Conservation (phyloP, 2,329 filamentous ascomycete genomes). For the Boeremia lycopersici region DNA sequence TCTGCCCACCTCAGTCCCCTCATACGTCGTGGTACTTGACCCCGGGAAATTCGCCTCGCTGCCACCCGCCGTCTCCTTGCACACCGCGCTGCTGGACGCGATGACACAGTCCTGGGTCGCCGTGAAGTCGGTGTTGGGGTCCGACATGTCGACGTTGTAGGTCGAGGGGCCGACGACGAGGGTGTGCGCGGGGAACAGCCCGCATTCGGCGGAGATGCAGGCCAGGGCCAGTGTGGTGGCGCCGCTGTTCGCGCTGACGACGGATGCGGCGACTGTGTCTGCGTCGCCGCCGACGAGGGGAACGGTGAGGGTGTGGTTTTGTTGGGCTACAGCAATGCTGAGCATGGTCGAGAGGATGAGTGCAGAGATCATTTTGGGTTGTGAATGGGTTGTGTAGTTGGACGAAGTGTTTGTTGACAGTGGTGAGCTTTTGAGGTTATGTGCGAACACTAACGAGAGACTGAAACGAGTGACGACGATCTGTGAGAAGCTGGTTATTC, state of each 20-base stretch:
- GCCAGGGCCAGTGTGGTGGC: slow-evolving; percentile 21
- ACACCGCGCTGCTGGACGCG: slow-evolving; percentile 20
- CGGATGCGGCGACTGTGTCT: slow-evolving; percentile 14
- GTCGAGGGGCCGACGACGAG: slow-evolving; percentile 27
- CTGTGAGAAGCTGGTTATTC: not conserved
- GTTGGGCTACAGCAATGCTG: slow-evolving; percentile 20
- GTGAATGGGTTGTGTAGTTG: not conserved
- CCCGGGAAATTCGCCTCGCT: slow-evolving; percentile 34
- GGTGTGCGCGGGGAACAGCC: slow-evolving; percentile 26
- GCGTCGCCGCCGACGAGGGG: slow-evolving; percentile 16
- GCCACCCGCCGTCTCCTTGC: slow-evolving; percentile 31
- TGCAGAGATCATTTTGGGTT: slow-evolving; percentile 10
- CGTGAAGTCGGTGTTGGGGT: slow-evolving; percentile 28
- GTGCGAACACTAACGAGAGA: not conserved
- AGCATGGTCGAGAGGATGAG: slow-evolving; percentile 10
- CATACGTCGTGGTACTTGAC: slow-evolving; percentile 25
- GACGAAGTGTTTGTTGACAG: not conserved
- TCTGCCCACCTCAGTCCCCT: slow-evolving; percentile 7
- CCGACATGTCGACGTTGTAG: slow-evolving; percentile 26
- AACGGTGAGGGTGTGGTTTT: slow-evolving; percentile 17
- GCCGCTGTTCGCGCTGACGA: slow-evolving; percentile 19
- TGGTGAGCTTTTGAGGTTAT: not conserved
- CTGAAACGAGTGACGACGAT: not conserved
- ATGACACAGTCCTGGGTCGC: slow-evolving; percentile 27
- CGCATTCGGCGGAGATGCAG: slow-evolving; percentile 21